Base-by-base conservation (phyloP, 2,329 filamentous ascomycete species). In the Claviceps africana region DNA sequence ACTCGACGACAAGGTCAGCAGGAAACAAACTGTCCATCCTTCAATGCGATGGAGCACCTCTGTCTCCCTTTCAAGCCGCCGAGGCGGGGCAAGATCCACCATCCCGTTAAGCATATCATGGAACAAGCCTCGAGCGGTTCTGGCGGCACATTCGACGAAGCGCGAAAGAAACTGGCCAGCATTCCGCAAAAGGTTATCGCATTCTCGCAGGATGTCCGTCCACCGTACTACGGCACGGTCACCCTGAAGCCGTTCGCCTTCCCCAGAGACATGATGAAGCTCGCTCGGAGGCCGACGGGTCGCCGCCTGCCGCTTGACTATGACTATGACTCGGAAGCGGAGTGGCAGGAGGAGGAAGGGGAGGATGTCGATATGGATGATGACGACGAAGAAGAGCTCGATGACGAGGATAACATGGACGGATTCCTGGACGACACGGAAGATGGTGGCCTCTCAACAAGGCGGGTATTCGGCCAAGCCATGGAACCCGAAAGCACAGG, bases 401-500 rank as follows among this genome's bases (percentile, higher is more conserved):
- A 86, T 53, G 85, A 85, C 52, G 84, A 81, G n/a, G 85, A 87
- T 17, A 89, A 94, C 54, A 85, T 95, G 82, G 87, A 88, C 4
- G 90, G 82, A 19, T 96, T 96, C 62, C 73, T 96, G 1, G 90
- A 95, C 59, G 88, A 94, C 60, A 87, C 87, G 6, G 87, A 94
- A 51, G 87, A 93, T 55, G 62, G 66, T 61, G 77, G 70, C 54
- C 70, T 67, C 13, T 44, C 22, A 63, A 72, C 68, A 57, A 73
- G 65, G 76, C 78, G 72, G 71, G 78, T 64, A 67, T 83, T 69
- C 78, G 60, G 78, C 72, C 81, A 82, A 31, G 82, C 87, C 57
- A 75, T 94, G 61, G 80, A 90, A 61, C 88, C 89, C 0, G 72
- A 85, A 43, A 86, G 78, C 62, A 88, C 82, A 3, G 93, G 91